Conservation (phyloP, 495 filamentous ascomycete species). For the Aspergillus avenaceus region DNA sequence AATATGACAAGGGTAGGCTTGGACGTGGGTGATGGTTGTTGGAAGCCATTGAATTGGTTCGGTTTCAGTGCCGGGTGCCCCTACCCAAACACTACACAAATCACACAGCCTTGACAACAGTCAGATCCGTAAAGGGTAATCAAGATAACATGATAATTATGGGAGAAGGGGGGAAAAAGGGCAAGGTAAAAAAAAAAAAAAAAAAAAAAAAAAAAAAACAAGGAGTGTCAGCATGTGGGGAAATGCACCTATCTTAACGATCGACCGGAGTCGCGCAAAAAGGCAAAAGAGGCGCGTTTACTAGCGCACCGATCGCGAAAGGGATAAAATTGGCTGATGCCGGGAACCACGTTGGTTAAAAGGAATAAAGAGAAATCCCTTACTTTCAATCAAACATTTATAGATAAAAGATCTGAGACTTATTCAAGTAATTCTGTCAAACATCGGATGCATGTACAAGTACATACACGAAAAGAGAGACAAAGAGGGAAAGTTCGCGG, state of each 20-base stretch:
- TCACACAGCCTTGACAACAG: slow-evolving; percentile 1
- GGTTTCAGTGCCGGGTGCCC: slow-evolving; percentile 1
- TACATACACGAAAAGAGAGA: neutral
- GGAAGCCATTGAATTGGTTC: slow-evolving; percentile 36
- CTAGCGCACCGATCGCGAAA: slow-evolving; percentile 23
- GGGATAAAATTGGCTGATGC: neutral
- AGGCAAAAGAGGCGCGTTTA: slow-evolving; percentile 39
- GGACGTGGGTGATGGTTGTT: slow-evolving; percentile 36
- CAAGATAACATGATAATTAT: slow-evolving; percentile 9
- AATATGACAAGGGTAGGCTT: slow-evolving; percentile 42
- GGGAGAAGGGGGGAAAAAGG: slow-evolving; percentile 15
- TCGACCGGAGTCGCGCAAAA: slow-evolving; percentile 22
- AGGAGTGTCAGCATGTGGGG: slow-evolving; percentile 18
- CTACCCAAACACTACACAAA: slow-evolving; percentile 13
- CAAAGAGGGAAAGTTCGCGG: slow-evolving; percentile 25
- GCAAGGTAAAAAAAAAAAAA: neutral
- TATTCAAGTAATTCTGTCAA: neutral
- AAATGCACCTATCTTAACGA: slow-evolving; percentile 23
- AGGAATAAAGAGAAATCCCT: no score
- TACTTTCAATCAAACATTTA: neutral
- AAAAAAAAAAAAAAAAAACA: slow-evolving; percentile 5
- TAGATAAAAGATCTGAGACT: neutral
- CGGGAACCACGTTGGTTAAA: no score
- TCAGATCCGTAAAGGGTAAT: neutral
- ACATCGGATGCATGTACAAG: neutral